Percentiles rank a stretch among this genome's conserved stretches.
Evolutionary conservation across 2,329 filamentous ascomycete species (phyloP).

Genomic region (Macrophomina pseudophaseolina): DNA sequence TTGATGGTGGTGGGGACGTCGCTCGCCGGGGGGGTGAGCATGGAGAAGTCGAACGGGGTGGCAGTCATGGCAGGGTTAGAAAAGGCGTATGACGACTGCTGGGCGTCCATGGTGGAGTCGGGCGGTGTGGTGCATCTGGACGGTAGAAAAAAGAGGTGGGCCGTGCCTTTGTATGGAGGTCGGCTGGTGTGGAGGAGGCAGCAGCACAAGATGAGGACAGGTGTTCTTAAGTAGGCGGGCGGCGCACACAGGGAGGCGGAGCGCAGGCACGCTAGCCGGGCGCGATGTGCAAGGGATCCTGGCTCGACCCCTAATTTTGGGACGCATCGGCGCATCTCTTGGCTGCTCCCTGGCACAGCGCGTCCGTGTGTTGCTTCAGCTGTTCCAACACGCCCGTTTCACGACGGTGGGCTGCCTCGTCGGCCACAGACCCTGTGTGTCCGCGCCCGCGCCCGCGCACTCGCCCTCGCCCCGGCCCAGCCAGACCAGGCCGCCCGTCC

Average conservation of each 20-base stretch:
- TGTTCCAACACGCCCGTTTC: conserved; percentile 16
- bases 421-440: neutral
- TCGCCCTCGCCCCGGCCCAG: neutral
- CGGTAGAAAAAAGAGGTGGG: conserved; percentile 5
- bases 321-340: conserved; percentile 13
- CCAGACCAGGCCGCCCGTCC: neutral
- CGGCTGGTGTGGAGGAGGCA: conserved; percentile 21
- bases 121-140: conserved; percentile 18
- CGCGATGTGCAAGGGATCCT: conserved; percentile 7
- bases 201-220: conserved; percentile 23
- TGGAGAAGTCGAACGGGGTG: conserved; percentile 18
- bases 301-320: conserved; percentile 22
- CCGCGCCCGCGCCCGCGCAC: neutral
- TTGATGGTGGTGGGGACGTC: conserved; percentile 41
- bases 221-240: conserved; percentile 25
- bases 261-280: conserved; percentile 9
- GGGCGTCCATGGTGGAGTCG: conserved; percentile 16
- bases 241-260: conserved; percentile 16
- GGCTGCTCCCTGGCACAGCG: neutral
- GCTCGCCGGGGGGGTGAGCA: conserved; percentile 13
- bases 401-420: conserved; percentile 19
- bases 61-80: conserved; percentile 19
- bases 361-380: conserved; percentile 21
- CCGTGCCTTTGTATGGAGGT: conserved; percentile 26
- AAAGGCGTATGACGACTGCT: conserved; percentile 10